phyloP scores from a whole-genome alignment of 345 rosid genomes.

The Barbarea vulgaris region DNA sequence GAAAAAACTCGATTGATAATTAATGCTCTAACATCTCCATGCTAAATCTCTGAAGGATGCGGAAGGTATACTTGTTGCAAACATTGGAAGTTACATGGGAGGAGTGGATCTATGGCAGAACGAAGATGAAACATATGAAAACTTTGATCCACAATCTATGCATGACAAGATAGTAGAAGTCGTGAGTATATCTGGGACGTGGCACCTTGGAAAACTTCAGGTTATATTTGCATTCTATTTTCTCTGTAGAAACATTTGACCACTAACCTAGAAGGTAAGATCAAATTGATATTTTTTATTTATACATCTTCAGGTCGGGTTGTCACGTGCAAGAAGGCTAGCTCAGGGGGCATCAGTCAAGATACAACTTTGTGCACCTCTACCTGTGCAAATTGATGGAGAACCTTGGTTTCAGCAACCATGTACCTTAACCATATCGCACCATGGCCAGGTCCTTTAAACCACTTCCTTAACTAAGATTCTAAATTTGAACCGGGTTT shows the following conservation, averaged over 20 bases:
- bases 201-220: constrained; percentile 95
- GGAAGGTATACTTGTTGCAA: constrained; percentile 88
- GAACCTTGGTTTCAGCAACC: constrained; percentile 96
- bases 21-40: constrained; percentile 12
- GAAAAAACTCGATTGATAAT: neutral
- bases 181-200: constrained; percentile 89
- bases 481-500: neutral
- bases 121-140: constrained; percentile 78
- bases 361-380: constrained; percentile 75
- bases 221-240: neutral
- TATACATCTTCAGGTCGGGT: constrained; percentile 64
- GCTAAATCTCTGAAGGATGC: constrained; percentile 61
- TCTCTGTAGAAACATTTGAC: neutral
- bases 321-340: constrained; percentile 91
- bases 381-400: constrained; percentile 96
- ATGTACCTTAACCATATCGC: constrained; percentile 75
- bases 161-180: constrained; percentile 86
- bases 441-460: constrained; percentile 82
- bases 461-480: neutral
- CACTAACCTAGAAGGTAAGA: neutral
- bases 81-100: constrained; percentile 97
- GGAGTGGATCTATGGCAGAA: constrained; percentile 95
- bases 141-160: constrained; percentile 86
- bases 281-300: neutral
- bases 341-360: constrained; percentile 94